phyloP scores from a whole-genome alignment of 1,139 yeast species.

The Kurtzmaniella quercitrusa region DNA sequence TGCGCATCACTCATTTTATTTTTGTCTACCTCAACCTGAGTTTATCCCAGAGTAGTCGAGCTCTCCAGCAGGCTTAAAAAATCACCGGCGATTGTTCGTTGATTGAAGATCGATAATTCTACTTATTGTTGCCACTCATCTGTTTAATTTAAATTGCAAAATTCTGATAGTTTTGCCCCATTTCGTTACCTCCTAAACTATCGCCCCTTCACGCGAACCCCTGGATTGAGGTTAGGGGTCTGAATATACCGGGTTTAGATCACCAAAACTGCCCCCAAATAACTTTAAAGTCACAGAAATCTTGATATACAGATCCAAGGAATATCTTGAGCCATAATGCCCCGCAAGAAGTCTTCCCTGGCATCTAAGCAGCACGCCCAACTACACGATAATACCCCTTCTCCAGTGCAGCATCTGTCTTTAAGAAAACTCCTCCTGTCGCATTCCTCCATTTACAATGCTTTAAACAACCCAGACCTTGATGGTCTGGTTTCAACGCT shows the following conservation, averaged over 20 bases:
- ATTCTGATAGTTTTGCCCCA: neutral
- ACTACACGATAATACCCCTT: neutral
- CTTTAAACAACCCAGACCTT: slow-evolving; percentile 40
- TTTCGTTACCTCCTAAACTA: neutral
- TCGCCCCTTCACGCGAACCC: slow-evolving; percentile 1
- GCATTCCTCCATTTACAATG: slow-evolving; percentile 39
- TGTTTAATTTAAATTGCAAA: neutral
- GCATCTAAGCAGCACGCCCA: neutral
- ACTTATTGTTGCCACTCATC: neutral
- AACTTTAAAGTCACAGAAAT: too few relatives aligned
- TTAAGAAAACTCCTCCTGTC: slow-evolving; percentile 25
- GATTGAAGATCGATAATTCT: neutral
- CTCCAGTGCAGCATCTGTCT: neutral
- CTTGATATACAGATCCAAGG: too few relatives aligned
- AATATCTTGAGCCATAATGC: neutral
- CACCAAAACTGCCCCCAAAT: neutral
- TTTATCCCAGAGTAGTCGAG: neutral
- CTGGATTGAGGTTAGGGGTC: neutral
- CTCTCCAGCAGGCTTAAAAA: neutral
- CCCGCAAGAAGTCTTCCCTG: neutral
- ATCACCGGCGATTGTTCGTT: neutral
- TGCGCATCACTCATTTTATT: neutral
- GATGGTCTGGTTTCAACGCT: slow-evolving; percentile 13
- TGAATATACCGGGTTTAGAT: neutral
- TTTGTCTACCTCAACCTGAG: neutral